Conservation (phyloP, 1,284 basidiomycete species). For the Trametes sp. region DNA sequence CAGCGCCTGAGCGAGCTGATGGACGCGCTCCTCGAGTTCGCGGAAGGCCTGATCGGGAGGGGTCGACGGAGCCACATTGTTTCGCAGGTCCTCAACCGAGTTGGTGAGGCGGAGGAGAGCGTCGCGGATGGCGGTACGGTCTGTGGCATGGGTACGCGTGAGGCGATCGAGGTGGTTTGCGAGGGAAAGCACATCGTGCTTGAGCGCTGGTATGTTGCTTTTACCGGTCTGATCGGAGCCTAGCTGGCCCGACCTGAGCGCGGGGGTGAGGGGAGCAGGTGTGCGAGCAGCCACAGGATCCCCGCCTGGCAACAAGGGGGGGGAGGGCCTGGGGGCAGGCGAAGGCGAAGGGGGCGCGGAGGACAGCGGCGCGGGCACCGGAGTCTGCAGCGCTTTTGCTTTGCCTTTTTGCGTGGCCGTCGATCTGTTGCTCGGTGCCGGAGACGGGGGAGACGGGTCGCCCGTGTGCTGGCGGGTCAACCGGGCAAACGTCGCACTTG, state of each 20-base stretch:
- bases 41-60: background rate
- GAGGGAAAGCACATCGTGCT: background rate
- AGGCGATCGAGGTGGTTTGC: background rate
- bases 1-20: background rate
- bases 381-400: too few relatives aligned
- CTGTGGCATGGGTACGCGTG: background rate
- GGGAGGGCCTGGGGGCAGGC: too few relatives aligned
- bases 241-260: background rate
- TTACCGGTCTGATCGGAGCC: background rate
- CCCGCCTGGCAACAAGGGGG: too few relatives aligned
- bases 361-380: too few relatives aligned
- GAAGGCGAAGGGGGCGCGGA: too few relatives aligned
- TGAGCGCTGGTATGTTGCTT: background rate
- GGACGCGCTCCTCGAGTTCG: background rate
- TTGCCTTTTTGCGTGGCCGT: too few relatives aligned
- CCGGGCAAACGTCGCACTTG: too few relatives aligned
- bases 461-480: too few relatives aligned
- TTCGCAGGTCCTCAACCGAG: background rate
- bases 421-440: too few relatives aligned
- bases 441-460: too few relatives aligned
- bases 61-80: background rate
- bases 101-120: background rate
- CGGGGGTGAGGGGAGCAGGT: too few relatives aligned
- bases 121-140: background rate
- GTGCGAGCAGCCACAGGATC: too few relatives aligned